A percentile compares a stretch with the other conserved stretches of the same genome.
Evolutionary conservation across 2,329 filamentous ascomycete genomes (phyloP).

Genomic region (Hortaea werneckii): DNA sequence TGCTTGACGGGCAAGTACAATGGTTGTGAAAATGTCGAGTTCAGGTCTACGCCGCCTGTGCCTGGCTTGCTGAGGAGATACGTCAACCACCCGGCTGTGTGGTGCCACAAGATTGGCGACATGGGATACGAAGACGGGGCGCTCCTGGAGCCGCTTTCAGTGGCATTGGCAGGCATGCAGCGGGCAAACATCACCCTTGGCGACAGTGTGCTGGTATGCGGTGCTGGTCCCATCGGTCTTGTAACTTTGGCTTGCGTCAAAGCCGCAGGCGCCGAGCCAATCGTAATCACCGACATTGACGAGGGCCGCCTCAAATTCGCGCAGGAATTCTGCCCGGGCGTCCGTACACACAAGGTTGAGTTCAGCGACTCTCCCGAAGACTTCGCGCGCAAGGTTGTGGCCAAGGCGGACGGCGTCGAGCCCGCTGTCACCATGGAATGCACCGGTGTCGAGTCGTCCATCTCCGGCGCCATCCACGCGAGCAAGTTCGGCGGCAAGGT

Average conservation of each 20-base stretch:
- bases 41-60: conserved; percentile 84
- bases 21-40: conserved; percentile 75
- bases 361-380: conserved; percentile 55
- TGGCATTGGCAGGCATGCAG: conserved; percentile 81
- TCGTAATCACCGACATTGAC: conserved; percentile 93
- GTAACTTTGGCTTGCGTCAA: conserved; percentile 75
- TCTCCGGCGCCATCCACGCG: conserved; percentile 76
- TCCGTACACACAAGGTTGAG: conserved; percentile 70
- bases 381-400: conserved; percentile 57
- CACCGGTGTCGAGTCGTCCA: conserved; percentile 85
- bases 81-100: conserved; percentile 85
- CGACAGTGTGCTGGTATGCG: conserved; percentile 80
- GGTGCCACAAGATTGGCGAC: conserved; percentile 92
- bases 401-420: conserved; percentile 65
- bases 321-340: conserved; percentile 68
- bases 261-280: conserved; percentile 79
- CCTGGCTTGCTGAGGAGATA: conserved; percentile 81
- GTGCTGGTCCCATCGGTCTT: conserved; percentile 87
- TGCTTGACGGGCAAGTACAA: conserved; percentile 92
- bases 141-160: conserved; percentile 79
- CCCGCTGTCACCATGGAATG: conserved; percentile 80
- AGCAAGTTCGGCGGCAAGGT: conserved; percentile 94
- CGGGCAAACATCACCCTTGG: conserved; percentile 70
- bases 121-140: conserved; percentile 90
- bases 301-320: conserved; percentile 76